Conservation (phyloP, 257 asterid genomes). For the Fraxinus pennsylvanica region DNA sequence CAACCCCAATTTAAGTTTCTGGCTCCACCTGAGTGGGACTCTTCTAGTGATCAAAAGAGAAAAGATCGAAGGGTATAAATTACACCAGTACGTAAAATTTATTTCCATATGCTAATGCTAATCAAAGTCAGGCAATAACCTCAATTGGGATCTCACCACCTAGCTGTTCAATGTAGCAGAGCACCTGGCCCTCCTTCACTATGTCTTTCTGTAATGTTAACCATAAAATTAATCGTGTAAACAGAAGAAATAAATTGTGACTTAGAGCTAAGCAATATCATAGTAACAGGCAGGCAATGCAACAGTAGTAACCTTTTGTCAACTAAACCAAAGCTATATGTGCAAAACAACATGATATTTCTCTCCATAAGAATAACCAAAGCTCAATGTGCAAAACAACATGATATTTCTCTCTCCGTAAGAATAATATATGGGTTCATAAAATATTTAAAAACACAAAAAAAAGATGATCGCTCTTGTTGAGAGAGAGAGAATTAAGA, state of each 20-base stretch:
- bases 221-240: conserved; percentile 23
- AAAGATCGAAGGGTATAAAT: background rate
- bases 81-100: background rate
- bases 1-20: no score
- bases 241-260: conserved; percentile 2
- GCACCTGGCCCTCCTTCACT: conserved; percentile 87
- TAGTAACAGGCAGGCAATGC: background rate
- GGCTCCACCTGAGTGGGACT: background rate
- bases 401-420: background rate
- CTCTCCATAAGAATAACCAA: background rate
- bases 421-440: background rate
- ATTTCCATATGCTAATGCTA: background rate
- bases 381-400: background rate
- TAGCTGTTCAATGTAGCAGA: conserved; percentile 90
- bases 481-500: background rate
- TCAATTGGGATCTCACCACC: conserved; percentile 75
- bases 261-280: background rate
- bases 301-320: background rate
- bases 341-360: background rate
- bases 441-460: background rate
- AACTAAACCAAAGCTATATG: background rate
- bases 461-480: background rate
- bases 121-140: conserved; percentile 45
- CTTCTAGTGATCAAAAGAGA: background rate
- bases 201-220: conserved; percentile 56